Evolutionary conservation across 345 rosid species (phyloP), one percentile per base, ranked within the genome.

Genomic region (Salix arbutifolia): DNA sequence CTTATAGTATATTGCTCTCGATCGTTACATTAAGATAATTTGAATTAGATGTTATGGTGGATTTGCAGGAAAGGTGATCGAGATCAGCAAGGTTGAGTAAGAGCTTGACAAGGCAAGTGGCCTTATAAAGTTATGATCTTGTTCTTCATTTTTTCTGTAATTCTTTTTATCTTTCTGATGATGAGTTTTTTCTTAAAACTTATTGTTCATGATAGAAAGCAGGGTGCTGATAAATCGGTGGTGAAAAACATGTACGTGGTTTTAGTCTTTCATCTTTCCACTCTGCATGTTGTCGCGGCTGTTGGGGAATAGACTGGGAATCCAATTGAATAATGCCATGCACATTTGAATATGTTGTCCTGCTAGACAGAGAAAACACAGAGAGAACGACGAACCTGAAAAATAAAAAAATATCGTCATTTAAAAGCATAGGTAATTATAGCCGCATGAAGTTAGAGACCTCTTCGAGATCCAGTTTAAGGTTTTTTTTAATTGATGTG

Each of bases 51-150:
- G 16, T 18, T 73, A 52, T 71, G 40, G 50, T 72, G 17, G 16
- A 46, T 67, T 73, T 72, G 25, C 65, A 65, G 67, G 58, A 72
- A 87, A 96, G 99, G 97, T 96, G 61, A 86, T 96, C 77, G 99
- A 96, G 81, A 96, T 96, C 74, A 77, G 98, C 86, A 94, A 96
- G 87, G 99, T 96, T 26, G 94, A 96, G 88, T 96, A 96, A 42
- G 98, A 96, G 84, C 94, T 96, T 6, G 98, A 96, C 94, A 96
- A 96, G 86, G 67, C 33, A 44, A 90, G 79, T 75, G 99, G 98
- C 74, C 99, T 96, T 72, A 96, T 96, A 61, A 94, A 92, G 84
- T 97, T 96, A 83, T 26, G 71, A 76, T 74, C 67, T 48, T 80
- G 65, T 35, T 71, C 50, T 38, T 73, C 61, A 17, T 4, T 73